phyloP scores from a whole-genome alignment of 2,329 filamentous ascomycete genomes.

The Pyrenophora graminea region DNA sequence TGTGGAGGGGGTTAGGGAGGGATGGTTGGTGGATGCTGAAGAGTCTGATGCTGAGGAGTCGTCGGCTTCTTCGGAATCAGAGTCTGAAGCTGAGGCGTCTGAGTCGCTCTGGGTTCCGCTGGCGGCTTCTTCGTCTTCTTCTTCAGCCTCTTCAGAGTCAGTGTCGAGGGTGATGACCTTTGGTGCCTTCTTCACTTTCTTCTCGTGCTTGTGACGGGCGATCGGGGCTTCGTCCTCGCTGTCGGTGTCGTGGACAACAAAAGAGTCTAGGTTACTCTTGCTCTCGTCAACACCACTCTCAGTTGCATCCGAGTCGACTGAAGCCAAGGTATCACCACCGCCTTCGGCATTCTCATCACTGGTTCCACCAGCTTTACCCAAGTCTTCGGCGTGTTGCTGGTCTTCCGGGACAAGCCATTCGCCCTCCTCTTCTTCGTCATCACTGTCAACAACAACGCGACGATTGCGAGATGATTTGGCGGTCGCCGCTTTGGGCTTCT shows the following conservation, averaged over 20 bases:
- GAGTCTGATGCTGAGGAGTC: constrained; percentile 50
- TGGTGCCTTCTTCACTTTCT: constrained; percentile 47
- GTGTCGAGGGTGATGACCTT: constrained; percentile 61
- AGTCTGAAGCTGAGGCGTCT: constrained; percentile 32
- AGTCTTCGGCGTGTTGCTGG: constrained; percentile 62
- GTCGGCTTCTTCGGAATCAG: constrained; percentile 30
- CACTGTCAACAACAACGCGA: constrained; percentile 64
- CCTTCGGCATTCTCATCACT: constrained; percentile 88
- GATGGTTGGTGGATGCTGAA: constrained; percentile 47
- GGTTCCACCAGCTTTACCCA: constrained; percentile 80
- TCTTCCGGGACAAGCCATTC: constrained; percentile 79
- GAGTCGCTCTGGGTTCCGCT: constrained; percentile 49
- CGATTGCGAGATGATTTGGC: constrained; percentile 35
- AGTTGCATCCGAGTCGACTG: constrained; percentile 71
- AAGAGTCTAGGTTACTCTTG: constrained; percentile 41
- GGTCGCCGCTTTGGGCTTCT: constrained; percentile 16
- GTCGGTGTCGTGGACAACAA: constrained; percentile 45
- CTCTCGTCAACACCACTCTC: constrained; percentile 57
- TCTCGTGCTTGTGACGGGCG: constrained; percentile 29
- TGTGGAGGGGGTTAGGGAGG: constrained; percentile 69
- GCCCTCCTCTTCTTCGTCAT: constrained; percentile 68
- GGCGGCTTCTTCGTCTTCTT: constrained; percentile 42
- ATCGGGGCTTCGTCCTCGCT: constrained; percentile 46
- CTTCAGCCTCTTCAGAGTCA: constrained; percentile 47
- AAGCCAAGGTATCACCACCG: constrained; percentile 76